A percentile compares a stretch with the other conserved stretches of the same genome.
Evolutionary conservation across 73 alveolate genomes (phyloP).

Genomic region (Uronychia setigera): DNA sequence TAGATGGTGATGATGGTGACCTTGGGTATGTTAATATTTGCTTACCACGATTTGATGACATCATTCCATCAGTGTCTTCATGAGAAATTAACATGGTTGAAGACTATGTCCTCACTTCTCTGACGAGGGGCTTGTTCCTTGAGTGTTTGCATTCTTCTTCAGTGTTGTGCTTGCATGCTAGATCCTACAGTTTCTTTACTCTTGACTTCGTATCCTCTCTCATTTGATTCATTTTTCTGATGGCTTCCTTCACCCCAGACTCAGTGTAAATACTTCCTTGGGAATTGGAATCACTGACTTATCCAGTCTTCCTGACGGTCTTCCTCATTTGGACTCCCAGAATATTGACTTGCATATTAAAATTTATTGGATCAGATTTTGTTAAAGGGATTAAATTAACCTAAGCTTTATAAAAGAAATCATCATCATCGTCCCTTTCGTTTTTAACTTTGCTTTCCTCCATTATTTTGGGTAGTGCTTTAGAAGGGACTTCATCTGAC

Average conservation of each 20-base stretch:
- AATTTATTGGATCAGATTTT: too few relatives aligned
- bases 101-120: too few relatives aligned
- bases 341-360: background rate
- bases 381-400: background rate
- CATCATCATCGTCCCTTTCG: background rate
- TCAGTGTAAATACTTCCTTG: background rate
- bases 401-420: background rate
- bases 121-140: too few relatives aligned
- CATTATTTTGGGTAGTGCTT: background rate
- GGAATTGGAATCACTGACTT: background rate
- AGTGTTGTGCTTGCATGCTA: too few relatives aligned
- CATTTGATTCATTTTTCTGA: background rate
- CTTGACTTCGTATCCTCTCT: background rate
- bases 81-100: too few relatives aligned
- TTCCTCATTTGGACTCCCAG: background rate
- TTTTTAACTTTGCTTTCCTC: background rate
- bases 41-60: too few relatives aligned
- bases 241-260: background rate
- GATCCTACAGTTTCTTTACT: background rate
- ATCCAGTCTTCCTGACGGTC: background rate
- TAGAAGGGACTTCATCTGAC: background rate
- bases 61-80: too few relatives aligned
- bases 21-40: too few relatives aligned
- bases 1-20: too few relatives aligned
- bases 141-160: too few relatives aligned